These are phyloP conservation scores for Chrysanthemum seticuspe DNA, from an alignment of 129 eudicot genomes.

Conservation along the genomic window DNA sequence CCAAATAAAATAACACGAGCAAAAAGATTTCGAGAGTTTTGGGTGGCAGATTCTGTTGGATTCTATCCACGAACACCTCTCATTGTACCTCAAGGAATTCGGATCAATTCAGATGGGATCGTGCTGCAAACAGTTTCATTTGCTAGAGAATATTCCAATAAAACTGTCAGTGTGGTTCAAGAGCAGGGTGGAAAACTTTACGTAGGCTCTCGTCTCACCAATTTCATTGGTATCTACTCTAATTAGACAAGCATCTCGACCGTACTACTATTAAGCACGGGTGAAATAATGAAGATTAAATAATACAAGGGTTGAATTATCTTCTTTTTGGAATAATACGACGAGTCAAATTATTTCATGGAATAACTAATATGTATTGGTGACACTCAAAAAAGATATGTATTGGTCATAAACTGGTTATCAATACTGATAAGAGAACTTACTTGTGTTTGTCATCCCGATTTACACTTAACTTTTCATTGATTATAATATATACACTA, in stretches of 20 bases:
- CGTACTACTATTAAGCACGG: not conserved
- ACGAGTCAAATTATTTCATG: too few relatives aligned
- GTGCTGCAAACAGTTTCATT: constrained; percentile 22
- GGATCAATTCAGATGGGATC: constrained; percentile 7
- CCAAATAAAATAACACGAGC: constrained; percentile 23
- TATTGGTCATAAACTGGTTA: too few relatives aligned
- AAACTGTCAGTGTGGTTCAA: constrained; percentile 10
- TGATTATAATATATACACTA: not conserved
- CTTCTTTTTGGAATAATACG: too few relatives aligned
- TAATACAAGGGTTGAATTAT: too few relatives aligned
- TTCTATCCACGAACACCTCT: not conserved
- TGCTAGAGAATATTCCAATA: constrained; percentile 5
- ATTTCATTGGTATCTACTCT: constrained; percentile 25
- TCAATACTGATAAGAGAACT: too few relatives aligned
- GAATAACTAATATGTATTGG: too few relatives aligned
- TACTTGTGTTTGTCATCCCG: too few relatives aligned
- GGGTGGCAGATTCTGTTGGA: constrained; percentile 23
- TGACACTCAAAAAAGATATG: too few relatives aligned
- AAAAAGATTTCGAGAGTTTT: constrained; percentile 11
- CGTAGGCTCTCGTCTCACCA: constrained; percentile 14
- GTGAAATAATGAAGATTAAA: not conserved
- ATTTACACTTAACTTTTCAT: too few relatives aligned
- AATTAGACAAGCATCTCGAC: not conserved
- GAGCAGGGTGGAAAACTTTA: constrained; percentile 21
- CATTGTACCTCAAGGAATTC: constrained; percentile 7